phyloP scores from a whole-genome alignment of 192 early-diverging fungal genomes.

The Funneliformis geosporum region DNA sequence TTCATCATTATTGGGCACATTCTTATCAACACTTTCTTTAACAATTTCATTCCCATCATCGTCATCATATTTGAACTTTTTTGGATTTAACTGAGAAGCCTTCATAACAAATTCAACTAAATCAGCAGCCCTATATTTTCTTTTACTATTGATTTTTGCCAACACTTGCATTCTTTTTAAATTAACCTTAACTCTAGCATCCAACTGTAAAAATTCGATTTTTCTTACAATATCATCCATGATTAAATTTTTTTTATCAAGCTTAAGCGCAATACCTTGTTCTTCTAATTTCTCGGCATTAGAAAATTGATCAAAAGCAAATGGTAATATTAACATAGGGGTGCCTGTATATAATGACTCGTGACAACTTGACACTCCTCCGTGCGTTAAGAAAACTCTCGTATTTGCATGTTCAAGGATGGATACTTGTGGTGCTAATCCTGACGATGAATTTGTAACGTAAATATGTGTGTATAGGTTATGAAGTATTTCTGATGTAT shows the following conservation, averaged over 20 bases:
- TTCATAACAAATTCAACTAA: conserved; percentile 22
- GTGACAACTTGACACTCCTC: conserved; percentile 33
- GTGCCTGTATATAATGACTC: conserved; percentile 37
- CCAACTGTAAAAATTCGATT: conserved; percentile 1
- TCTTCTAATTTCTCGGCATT: conserved; percentile 2
- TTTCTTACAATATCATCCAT: conserved; percentile 16
- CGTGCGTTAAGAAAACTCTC: conserved; percentile 38
- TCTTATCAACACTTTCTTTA: conserved; percentile 16
- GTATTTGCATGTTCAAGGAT: conserved; percentile 36
- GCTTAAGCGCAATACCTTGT: conserved; percentile 1
- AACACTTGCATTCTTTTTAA: conserved; percentile 20
- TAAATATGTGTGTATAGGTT: conserved; percentile 17
- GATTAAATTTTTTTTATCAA: neutral
- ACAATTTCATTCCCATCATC: neutral
- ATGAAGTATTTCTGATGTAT: neutral
- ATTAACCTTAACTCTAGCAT: conserved; percentile 6
- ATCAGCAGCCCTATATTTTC: conserved; percentile 26
- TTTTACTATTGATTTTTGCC: conserved; percentile 27
- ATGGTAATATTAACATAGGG: conserved; percentile 36
- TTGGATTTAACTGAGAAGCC: conserved; percentile 1
- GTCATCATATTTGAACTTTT: too few species aligned
- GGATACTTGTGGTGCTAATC: conserved; percentile 39
- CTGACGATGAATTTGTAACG: neutral
- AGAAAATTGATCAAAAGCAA: conserved; percentile 15
- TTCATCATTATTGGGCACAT: neutral